Evolutionary conservation across 1,284 basidiomycete species (phyloP), one percentile per base, ranked within the genome.

Genomic region (Cystobasidiaceae sp.): DNA sequence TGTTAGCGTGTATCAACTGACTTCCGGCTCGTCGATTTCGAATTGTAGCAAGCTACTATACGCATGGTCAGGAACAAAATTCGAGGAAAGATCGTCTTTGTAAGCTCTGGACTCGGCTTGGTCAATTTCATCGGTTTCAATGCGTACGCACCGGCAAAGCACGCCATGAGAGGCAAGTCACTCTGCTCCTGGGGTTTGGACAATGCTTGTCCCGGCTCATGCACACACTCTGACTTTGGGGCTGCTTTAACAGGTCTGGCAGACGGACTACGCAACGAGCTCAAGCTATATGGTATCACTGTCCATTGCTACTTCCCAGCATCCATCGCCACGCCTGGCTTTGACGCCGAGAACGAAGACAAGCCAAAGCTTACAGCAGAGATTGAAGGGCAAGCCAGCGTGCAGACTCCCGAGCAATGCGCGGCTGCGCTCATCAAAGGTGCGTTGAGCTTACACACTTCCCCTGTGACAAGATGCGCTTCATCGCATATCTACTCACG

Each of bases 281-380:
- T 93, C 57, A 78, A 86, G 66, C 79, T 96, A 0, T 90, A 92
- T 74, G 83, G 82, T 58, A 89, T 93, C 74, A 79, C 81, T 46
- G 84, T 93, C 0, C 92, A 94, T 72, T 84, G 92, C 58, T 93
- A 86, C 78, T 88, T 92, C 78, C 92, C 93, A 0, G 84, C 83
- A 0, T 93, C 90, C 0, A 96, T 97, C 78, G 82, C 82, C 67
- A 86, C 85, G 0, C 89, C 91, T 0, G 91, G 92, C 0, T 88
- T 83, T 71, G 85, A 86, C 11, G 82, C 84, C 69, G 93, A 97
- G 75, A 86, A 90, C 74, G 84, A 83, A 75, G 83, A 82, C 34
- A 97, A 97, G 74, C 93, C 92, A 0, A 80, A 80, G 33, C 81
- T 97, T 58, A 88, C 86, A 2, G 82, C 83, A 69, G 85, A 88